Evolutionary conservation across 2,329 filamentous ascomycete species (phyloP).

Genomic region (Penicillium corylophilum): DNA sequence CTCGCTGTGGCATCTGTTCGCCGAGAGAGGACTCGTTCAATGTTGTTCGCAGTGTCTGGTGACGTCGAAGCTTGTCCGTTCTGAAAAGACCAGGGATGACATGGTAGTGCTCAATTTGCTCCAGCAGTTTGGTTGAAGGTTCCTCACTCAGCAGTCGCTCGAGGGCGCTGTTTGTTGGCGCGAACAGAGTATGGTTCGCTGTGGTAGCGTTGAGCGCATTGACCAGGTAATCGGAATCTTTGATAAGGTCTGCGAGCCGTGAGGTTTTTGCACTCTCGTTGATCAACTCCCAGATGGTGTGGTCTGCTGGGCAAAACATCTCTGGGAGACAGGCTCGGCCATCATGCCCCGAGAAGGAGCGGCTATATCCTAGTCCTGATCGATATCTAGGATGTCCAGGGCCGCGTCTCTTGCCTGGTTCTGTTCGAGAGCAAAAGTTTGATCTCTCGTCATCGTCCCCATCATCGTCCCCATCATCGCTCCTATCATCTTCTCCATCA

Average conservation of each 20-base stretch:
- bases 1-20: conserved; percentile 63
- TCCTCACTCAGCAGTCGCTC: conserved; percentile 55
- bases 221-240: conserved; percentile 70
- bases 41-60: conserved; percentile 72
- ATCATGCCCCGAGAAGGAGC: background rate
- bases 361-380: background rate
- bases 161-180: conserved; percentile 75
- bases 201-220: conserved; percentile 70
- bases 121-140: conserved; percentile 68
- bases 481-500: background rate
- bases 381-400: background rate
- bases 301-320: conserved; percentile 53
- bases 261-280: conserved; percentile 72
- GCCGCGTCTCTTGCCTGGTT: background rate
- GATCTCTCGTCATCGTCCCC: background rate
- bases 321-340: background rate
- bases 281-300: conserved; percentile 79
- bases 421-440: no score
- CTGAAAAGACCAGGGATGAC: conserved; percentile 65
- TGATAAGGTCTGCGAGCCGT: conserved; percentile 72
- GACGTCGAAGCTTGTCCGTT: conserved; percentile 57
- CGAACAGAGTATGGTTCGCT: conserved; percentile 76
- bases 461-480: background rate
- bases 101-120: conserved; percentile 72
- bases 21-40: conserved; percentile 61